Base-by-base conservation (phyloP, 306 rosid species). In the Quercus variabilis region DNA sequence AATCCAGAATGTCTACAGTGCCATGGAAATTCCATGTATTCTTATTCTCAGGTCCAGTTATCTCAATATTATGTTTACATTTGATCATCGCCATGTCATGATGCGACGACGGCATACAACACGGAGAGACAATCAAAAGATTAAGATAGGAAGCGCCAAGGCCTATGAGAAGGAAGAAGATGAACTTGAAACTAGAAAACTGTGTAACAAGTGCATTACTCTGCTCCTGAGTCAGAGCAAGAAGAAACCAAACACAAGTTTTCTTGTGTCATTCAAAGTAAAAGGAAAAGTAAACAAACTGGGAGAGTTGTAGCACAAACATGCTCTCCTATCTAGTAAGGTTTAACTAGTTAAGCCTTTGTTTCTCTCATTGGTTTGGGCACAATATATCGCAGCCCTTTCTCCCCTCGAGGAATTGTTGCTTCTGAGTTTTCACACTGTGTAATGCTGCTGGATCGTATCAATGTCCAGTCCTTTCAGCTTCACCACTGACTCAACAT, bases 401-500 rank as follows among this genome's bases (percentile, higher is more conserved):
- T 20, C 73, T 59, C 84, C 83, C 83, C 83, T 78, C 77, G 69
- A 18, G 68, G 8, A 51, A 26, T 38, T 38, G 60, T 80, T 46
- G 54, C n/a, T 15, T 43, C 64, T 23, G 68, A 75, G 17, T 75
- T 49, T 64, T 95, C 89, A 95, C 83, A 95, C 94, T 1, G 99
- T 95, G 81, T 95, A 95, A 84, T 95, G 98, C 85, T 95, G 99
- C 90, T 95, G 98, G 84, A 89, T 93, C 10, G 94, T 90, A 65
- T 95, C 99, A 72, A 95, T 90, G 87, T 92, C 99, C 75, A 95
- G 74, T 41, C 99, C 99, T 74, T 95, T 95, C 71, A 95, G 97
- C 94, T 95, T 95, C 87, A 88, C 98, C 74, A 95, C 99, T 5
- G 99, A 95, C 86, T 95, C 99, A 1, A 95, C 99, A 31, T 95